Evolutionary conservation across 1,139 yeast species (phyloP), one percentile per base, ranked within the genome.

Genomic region (Yamadazyma sp.): DNA sequence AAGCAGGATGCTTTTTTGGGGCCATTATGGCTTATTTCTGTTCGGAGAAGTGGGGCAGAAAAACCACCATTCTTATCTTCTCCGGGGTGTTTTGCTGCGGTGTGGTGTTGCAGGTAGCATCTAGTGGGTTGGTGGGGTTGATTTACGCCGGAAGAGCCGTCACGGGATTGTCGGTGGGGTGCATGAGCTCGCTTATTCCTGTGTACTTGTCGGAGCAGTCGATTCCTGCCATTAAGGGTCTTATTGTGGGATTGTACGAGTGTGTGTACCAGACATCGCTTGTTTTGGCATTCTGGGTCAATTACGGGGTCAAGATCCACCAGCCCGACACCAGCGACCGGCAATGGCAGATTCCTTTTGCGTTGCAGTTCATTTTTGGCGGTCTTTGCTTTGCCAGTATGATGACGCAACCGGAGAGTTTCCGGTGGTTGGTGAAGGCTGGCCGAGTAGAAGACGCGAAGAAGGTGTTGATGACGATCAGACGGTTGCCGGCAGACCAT

Each of bases 291-390:
- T 69, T 68, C 48, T 69, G 73, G 73, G 66, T 68, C 44, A 61
- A 62, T 35, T 69, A 65, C 44, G 75, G 69, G 6, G 66, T 67
- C 29, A 64, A 60, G 13, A 13, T 64, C 30, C 64, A 64, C 41
- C 52, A 61, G 34, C 43, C 61, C 2, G 39, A 46, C 35, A 40
- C 32, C 4, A 59, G 58, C 9, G 49, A 54, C 22, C 51, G 51
- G 33, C 75, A 69, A 49, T 69, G 74, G 74, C 54, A 64, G 33
- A 66, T 69, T 39, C 74, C 74, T 1, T 68, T 68, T 54, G 74
- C 73, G 3, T 50, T 69, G 15, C 74, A 69, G 48, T 49, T 69
- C 29, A 64, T 69, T 31, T 73, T 73, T n/a, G 56, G 66, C 38
- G 73, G 65, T 1, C 45, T 68, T 49, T 68, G 67, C 38, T 54